Base-by-base conservation (phyloP, 2,329 filamentous ascomycete genomes). In the Claviceps lovelessii region DNA sequence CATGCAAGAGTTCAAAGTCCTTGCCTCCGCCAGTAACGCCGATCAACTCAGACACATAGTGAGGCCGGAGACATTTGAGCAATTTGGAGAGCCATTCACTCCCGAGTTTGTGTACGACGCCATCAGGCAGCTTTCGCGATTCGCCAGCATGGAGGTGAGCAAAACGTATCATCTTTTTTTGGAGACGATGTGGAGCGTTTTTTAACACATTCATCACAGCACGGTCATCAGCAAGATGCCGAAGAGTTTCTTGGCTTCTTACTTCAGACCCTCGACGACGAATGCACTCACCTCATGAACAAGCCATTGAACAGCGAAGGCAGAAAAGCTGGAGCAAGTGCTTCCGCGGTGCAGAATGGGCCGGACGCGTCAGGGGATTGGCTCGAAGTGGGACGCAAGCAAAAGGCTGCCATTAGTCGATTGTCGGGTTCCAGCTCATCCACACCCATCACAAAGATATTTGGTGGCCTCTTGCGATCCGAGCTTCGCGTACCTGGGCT, bases 81-180 rank as follows among this genome's bases (percentile, higher is more conserved):
- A 90, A 60, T 95, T 90, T 65, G 93, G 93, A 47, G 90, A 96
- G 54, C 79, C 90, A 2, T 90, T 98, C 57, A 91, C 84, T 23
- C 93, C 93, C 0, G 90, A 96, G 64, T 95, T 94, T 68, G 88
- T 98, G 23, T 98, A 97, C 66, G 86, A 95, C 58, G 88, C 90
- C 45, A 95, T 97, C 65, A 83, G 86, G 63, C 83, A 86, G 62
- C 76, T 96, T 55, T 85, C 90, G 47, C 83, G 90, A 53, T 98
- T 98, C 69, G 84, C 88, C 29, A 88, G 86, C 65, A 96, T 98
- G 90, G 84, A 87, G 67, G 86, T 90, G 76, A 69, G 83, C 17
- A 33, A 49, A 33, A 49, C 7, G 15, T 73, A 35, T 49, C 33
- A 15, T 52, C 15, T 17, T 39, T 5, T 5, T 33, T 10, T 23